These are phyloP conservation scores for Mimosa bimucronata DNA, from an alignment of 306 rosid species.

Conservation along the genomic window DNA sequence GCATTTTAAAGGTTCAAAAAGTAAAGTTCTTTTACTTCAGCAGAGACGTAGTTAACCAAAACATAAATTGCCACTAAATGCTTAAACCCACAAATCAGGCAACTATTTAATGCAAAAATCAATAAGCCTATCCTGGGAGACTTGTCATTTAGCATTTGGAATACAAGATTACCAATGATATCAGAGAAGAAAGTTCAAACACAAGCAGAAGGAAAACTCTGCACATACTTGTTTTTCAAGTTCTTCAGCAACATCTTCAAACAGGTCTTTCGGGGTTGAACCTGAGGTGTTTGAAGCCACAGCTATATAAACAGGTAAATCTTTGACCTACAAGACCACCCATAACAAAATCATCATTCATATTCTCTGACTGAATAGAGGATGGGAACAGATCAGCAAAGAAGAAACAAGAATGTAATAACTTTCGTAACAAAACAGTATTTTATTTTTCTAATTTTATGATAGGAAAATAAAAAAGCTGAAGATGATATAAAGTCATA, in stretches of 20 bases:
- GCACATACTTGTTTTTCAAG: conserved; percentile 77
- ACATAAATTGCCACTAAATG: neutral
- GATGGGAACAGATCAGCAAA: conserved; percentile 33
- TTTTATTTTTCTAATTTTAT: conserved; percentile 23
- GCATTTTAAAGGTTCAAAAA: neutral
- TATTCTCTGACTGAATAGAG: neutral
- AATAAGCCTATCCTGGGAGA: conserved; percentile 9
- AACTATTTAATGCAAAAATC: neutral
- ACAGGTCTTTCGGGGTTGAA: conserved; percentile 86
- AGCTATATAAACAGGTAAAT: conserved; percentile 72
- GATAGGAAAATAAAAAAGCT: conserved; percentile 9
- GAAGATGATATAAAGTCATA: conserved; percentile 21
- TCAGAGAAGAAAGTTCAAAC: conserved; percentile 17
- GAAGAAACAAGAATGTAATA: conserved; percentile 15
- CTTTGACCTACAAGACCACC: conserved; percentile 63
- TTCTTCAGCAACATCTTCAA: conserved; percentile 88
- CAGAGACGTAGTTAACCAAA: neutral
- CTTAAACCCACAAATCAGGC: conserved; percentile 6
- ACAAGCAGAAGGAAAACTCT: conserved; percentile 37
- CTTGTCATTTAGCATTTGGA: conserved; percentile 14
- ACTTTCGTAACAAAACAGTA: conserved; percentile 11
- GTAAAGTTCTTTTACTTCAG: neutral
- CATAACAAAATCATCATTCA: conserved; percentile 8
- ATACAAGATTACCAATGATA: conserved; percentile 12
- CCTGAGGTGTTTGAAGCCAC: conserved; percentile 87